Conservation (phyloP, 208 protist species). For the Leishmania tropica region DNA sequence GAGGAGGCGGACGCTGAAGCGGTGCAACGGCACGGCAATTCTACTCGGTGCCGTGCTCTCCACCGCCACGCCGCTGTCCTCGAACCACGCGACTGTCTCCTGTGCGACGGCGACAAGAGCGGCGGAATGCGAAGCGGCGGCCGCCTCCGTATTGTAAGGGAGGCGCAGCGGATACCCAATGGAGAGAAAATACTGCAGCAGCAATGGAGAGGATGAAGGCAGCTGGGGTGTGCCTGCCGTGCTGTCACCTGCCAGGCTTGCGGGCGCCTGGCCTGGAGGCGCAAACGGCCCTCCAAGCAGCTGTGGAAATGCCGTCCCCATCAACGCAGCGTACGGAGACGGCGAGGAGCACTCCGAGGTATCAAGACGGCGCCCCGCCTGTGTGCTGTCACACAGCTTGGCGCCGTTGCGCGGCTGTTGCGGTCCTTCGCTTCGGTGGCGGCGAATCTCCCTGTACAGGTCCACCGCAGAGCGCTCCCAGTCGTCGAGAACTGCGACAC, state of each 20-base stretch:
- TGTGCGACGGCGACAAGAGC: constrained; percentile 8
- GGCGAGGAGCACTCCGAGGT: neutral
- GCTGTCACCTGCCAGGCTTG: neutral
- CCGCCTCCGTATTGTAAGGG: neutral
- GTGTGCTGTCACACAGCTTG: neutral
- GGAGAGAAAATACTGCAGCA: constrained; percentile 23
- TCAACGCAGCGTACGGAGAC: neutral
- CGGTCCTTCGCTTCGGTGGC: constrained; percentile 7
- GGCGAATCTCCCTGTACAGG: constrained; percentile 16
- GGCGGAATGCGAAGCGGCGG: neutral
- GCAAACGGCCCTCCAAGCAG: constrained; percentile 6
- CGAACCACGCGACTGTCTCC: constrained; percentile 14
- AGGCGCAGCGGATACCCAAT: constrained; percentile 22
- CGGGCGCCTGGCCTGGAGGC: neutral
- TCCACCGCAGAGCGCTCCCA: constrained; percentile 14
- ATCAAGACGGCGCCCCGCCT: neutral
- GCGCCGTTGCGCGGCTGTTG: neutral
- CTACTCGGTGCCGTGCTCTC: neutral
- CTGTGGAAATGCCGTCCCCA: constrained; percentile 14
- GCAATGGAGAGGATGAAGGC: neutral
- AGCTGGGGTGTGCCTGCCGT: neutral
- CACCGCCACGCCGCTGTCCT: neutral
- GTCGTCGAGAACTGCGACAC: constrained; percentile 1
- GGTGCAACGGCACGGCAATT: neutral
- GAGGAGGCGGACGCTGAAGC: constrained; percentile 6